Conservation (phyloP, 768 basidiomycete species). For the Gloeophyllum trabeum region DNA sequence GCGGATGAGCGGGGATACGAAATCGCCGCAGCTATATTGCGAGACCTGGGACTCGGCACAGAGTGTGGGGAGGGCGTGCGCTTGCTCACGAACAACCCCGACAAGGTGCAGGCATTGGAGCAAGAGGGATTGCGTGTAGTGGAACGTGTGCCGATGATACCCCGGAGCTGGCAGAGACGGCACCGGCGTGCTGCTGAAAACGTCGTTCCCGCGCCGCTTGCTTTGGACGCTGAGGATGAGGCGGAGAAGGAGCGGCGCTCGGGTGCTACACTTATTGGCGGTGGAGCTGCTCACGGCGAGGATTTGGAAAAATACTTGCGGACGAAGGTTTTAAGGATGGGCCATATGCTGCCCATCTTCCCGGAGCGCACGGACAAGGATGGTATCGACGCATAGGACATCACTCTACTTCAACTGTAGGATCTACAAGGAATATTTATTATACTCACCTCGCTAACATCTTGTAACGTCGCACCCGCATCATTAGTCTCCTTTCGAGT, state of each 20-base stretch:
- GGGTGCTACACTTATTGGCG: conserved; percentile 77
- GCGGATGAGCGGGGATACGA: conserved; percentile 94
- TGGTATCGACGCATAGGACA: too few relatives aligned
- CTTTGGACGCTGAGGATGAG: conserved; percentile 10
- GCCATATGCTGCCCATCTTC: conserved; percentile 70
- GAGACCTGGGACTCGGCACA: conserved; percentile 70
- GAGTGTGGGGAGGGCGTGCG: conserved; percentile 49
- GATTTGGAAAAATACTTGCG: conserved; percentile 92
- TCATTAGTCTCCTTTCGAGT: too few relatives aligned
- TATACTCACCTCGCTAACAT: too few relatives aligned
- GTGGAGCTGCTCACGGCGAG: conserved; percentile 60
- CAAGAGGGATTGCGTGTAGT: conserved; percentile 70
- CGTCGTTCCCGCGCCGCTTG: conserved; percentile 6
- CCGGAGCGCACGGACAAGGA: too few relatives aligned
- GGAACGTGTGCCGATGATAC: conserved; percentile 92
- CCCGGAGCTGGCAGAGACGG: conserved; percentile 63
- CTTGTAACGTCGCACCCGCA: too few relatives aligned
- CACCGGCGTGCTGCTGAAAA: conserved; percentile 22
- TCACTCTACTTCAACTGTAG: too few relatives aligned
- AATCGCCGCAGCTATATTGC: conserved; percentile 81
- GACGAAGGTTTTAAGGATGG: conserved; percentile 97
- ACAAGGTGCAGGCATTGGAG: conserved; percentile 84
- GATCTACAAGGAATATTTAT: too few relatives aligned
- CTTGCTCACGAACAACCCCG: conserved; percentile 94
- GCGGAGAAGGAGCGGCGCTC: conserved; percentile 28